These are phyloP conservation scores for Trichophyton simii DNA, from an alignment of 2,329 filamentous ascomycete species.

Conservation along the genomic window DNA sequence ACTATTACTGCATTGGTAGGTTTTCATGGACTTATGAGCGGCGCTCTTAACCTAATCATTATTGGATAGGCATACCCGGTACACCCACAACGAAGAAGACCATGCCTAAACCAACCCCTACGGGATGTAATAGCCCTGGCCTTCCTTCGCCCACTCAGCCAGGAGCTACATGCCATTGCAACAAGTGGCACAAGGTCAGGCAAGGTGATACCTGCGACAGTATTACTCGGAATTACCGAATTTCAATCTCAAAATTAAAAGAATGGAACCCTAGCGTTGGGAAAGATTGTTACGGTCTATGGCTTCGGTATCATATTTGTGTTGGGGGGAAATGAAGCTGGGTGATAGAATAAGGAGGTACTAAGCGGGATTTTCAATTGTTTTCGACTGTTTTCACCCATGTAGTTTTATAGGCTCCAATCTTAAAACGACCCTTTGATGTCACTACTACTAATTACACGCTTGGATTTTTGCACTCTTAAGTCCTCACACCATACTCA, in stretches of 20 bases:
- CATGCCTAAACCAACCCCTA: not conserved
- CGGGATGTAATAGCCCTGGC: not conserved
- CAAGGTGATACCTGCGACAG: conserved; percentile 16
- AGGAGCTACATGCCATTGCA: conserved; percentile 16
- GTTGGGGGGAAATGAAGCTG: not conserved
- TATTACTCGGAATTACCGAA: conserved; percentile 14
- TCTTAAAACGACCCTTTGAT: too few species aligned
- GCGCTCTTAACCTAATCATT: not conserved
- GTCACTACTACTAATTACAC: too few species aligned
- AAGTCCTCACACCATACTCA: too few species aligned
- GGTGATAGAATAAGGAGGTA: not conserved
- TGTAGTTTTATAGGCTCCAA: too few species aligned
- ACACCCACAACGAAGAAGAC: not conserved
- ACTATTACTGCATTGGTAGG: conserved; percentile 7
- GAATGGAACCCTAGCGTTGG: conserved; percentile 15
- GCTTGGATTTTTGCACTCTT: too few species aligned
- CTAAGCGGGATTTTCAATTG: not conserved
- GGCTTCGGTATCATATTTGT: conserved; percentile 3
- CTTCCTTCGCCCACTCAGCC: conserved; percentile 10
- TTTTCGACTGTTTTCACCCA: too few species aligned
- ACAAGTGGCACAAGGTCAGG: conserved; percentile 16
- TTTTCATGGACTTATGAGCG: not conserved
- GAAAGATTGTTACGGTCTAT: not conserved
- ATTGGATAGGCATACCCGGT: not conserved
- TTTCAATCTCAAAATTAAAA: conserved; percentile 12